Evolutionary conservation across 2,329 filamentous ascomycete species (phyloP), one percentile per base, ranked within the genome.

Genomic region (Penicillium sp.): DNA sequence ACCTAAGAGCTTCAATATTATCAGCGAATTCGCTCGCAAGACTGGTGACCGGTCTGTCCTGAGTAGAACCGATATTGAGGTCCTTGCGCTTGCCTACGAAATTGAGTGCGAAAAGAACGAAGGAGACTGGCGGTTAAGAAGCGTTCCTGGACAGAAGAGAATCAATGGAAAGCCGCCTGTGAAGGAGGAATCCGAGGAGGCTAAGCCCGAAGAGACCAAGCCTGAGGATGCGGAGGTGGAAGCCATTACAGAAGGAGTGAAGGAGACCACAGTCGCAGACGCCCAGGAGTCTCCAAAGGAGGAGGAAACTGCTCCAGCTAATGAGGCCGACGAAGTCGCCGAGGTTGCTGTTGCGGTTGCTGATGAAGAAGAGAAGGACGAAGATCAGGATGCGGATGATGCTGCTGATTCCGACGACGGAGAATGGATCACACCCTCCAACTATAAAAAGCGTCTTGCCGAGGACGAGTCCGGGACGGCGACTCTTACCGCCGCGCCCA

Each of bases 361-460:
- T 13, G 45, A 64, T 23, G 60, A 59, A 8, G 63, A 68, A 29
- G 53, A 50, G 15, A 64, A 73, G 27, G 62, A 69, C 9, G 67
- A 71, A 38, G 66, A 68, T 16, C 60, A 70, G 36, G 65, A 68
- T 23, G 61, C 65, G 57, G 66, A 70, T 13, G 67, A 68, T 6
- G 72, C 71, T 54, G 72, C 64, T 29, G 78, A 78, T 33, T 81
- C 80, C 5, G 82, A 82, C 36, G 73, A 73, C 16, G 91, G 89
- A 63, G 90, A 87, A 67, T 97, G 93, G 93, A 97, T 97, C 72
- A 97, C 94, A 0, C 92, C 93, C 0, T 87, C 88, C 40, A 99
- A 97, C 76, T 83, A 99, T 64, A 90, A 91, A 72, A 89, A 91
- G 71, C 88, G 91, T 70, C 89, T 94, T 77, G 85, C 84, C 58